Evolutionary conservation across 371 early-diverging fungal genomes (phyloP).

Genomic region (Aphelidium insulamus): DNA sequence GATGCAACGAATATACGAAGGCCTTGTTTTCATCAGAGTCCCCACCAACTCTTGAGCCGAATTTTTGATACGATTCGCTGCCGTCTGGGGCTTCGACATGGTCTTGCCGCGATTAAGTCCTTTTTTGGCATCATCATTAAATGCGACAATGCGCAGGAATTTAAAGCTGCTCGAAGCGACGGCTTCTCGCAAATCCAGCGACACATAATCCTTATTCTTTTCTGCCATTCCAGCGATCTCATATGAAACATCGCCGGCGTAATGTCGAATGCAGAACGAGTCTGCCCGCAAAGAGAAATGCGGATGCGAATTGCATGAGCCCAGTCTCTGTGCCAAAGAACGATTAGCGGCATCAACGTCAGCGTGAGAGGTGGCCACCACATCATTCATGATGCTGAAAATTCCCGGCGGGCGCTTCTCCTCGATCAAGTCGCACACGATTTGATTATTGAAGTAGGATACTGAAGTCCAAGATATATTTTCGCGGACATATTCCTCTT

Average conservation of each 20-base stretch:
- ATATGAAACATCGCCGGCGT: slow-evolving; percentile 89
- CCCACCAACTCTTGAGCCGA: slow-evolving; percentile 50
- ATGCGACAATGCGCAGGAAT: slow-evolving; percentile 33
- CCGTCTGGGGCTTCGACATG: slow-evolving; percentile 31
- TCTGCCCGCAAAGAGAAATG: slow-evolving; percentile 57
- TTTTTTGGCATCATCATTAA: slow-evolving; percentile 24
- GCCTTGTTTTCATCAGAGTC: slow-evolving; percentile 80
- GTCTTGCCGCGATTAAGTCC: slow-evolving; percentile 5
- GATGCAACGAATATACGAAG: slow-evolving; percentile 97
- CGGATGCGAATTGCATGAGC: slow-evolving; percentile 36
- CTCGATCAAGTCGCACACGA: slow-evolving; percentile 93
- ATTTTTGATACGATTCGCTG: slow-evolving; percentile 60
- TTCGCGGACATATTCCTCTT: slow-evolving; percentile 92
- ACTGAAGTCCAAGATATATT: slow-evolving; percentile 98
- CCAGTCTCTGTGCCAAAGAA: slow-evolving; percentile 54
- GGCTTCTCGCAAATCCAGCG: slow-evolving; percentile 65
- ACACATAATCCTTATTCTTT: slow-evolving; percentile 91
- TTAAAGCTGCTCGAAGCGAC: slow-evolving; percentile 40
- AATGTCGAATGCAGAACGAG: slow-evolving; percentile 76
- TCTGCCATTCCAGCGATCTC: slow-evolving; percentile 89
- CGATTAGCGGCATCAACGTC: slow-evolving; percentile 72
- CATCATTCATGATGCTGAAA: slow-evolving; percentile 85
- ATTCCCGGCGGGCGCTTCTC: slow-evolving; percentile 81
- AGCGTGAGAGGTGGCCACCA: slow-evolving; percentile 74
- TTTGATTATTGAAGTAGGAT: slow-evolving; percentile 95